Percentiles rank a stretch among this genome's conserved stretches.
Evolutionary conservation across 2,329 filamentous ascomycete species (phyloP).

Genomic region (Nakataea oryzae): DNA sequence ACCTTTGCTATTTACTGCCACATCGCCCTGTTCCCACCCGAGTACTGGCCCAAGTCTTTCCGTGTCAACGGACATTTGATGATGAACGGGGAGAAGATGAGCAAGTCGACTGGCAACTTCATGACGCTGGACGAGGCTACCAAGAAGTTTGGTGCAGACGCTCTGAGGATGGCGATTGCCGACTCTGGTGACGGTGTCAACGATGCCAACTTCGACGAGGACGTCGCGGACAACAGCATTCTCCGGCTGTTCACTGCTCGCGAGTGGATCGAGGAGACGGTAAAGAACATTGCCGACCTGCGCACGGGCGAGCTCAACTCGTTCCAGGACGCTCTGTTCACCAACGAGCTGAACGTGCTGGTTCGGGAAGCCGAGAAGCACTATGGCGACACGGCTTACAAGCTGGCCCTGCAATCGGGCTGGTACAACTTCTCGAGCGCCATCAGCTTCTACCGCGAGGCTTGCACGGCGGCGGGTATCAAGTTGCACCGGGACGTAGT

Average conservation of each 20-base stretch:
- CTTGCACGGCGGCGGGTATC: slow-evolving; percentile 62
- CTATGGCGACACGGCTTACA: slow-evolving; percentile 73
- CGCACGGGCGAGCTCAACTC: slow-evolving; percentile 64
- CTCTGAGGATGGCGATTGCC: slow-evolving; percentile 76
- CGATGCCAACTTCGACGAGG: slow-evolving; percentile 96
- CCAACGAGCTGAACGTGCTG: slow-evolving; percentile 82
- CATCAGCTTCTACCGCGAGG: slow-evolving; percentile 84
- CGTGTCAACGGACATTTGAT: slow-evolving; percentile 88
- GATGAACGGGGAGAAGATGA: slow-evolving; percentile 98
- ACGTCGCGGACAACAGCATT: slow-evolving; percentile 85
- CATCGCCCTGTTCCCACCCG: slow-evolving; percentile 72
- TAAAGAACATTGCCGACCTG: slow-evolving; percentile 59
- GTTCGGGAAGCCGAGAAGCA: slow-evolving; percentile 70
- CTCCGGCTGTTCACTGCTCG: slow-evolving; percentile 68
- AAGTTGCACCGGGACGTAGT: slow-evolving; percentile 81
- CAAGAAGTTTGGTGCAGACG: slow-evolving; percentile 90
- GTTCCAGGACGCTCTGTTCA: slow-evolving; percentile 82
- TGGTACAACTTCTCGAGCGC: slow-evolving; percentile 85
- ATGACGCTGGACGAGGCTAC: slow-evolving; percentile 79
- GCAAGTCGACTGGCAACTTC: slow-evolving; percentile 96
- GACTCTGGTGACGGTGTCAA: slow-evolving; percentile 91
- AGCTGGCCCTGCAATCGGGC: slow-evolving; percentile 73
- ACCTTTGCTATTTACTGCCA: slow-evolving; percentile 96
- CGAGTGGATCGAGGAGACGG: slow-evolving; percentile 86
- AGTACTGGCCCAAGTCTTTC: slow-evolving; percentile 82